Evolutionary conservation across 768 basidiomycete genomes (phyloP).

Genomic region (Rhizopogon vesiculosus): DNA sequence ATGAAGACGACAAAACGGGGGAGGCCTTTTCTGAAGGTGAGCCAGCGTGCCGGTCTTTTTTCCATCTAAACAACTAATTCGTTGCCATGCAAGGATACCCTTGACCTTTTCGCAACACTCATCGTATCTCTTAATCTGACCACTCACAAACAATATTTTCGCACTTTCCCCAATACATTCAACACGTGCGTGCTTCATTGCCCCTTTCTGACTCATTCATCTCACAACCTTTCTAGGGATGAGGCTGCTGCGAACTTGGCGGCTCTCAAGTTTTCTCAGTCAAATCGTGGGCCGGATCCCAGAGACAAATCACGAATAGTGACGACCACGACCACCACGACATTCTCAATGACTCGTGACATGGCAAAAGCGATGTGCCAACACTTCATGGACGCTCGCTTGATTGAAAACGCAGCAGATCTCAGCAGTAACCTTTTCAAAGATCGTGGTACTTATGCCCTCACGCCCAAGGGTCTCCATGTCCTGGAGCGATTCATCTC

Average conservation of each 20-base stretch:
- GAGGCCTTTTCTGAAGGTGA: constrained; percentile 87
- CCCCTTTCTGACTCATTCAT: constrained; percentile 3
- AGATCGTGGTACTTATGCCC: constrained; percentile 92
- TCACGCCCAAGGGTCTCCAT: constrained; percentile 97
- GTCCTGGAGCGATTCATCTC: constrained; percentile 99
- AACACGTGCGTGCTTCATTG: constrained; percentile 66
- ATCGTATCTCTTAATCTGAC: constrained; percentile 88
- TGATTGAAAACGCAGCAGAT: constrained; percentile 96
- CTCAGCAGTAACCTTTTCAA: constrained; percentile 88
- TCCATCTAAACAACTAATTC: neutral
- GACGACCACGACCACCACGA: constrained; percentile 98
- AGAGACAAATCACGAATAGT: constrained; percentile 97
- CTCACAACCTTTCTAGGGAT: constrained; percentile 52
- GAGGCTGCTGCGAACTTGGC: constrained; percentile 92
- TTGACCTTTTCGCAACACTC: constrained; percentile 96
- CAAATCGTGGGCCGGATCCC: constrained; percentile 96
- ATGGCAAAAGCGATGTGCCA: constrained; percentile 99
- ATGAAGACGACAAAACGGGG: constrained; percentile 99
- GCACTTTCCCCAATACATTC: constrained; percentile 91
- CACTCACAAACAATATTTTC: constrained; percentile 94
- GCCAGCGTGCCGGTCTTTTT: constrained; percentile 4
- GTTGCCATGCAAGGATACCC: constrained; percentile 68
- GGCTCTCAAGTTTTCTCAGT: constrained; percentile 97
- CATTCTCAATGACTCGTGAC: constrained; percentile 98
- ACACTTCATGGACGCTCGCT: constrained; percentile 98